Evolutionary conservation across 129 eudicot genomes (phyloP).

Genomic region (Chrysanthemum makinoi): DNA sequence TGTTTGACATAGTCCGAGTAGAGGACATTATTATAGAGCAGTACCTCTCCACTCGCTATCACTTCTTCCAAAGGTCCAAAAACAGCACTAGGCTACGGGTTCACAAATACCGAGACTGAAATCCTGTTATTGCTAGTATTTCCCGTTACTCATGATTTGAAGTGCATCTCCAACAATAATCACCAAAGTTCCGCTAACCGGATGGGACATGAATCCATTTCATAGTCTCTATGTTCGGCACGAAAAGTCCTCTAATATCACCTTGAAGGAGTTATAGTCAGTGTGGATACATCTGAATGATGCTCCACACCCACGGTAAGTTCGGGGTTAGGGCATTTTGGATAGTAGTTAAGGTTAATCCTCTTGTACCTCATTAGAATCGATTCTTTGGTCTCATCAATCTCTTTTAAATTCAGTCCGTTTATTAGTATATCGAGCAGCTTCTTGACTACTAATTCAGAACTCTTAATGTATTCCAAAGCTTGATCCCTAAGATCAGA

Average conservation of each 20-base stretch:
- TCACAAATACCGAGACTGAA: conserved; percentile 49
- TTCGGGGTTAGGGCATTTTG: conserved; percentile 56
- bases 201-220: conserved; percentile 54
- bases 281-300: conserved; percentile 57
- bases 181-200: conserved; percentile 40
- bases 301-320: conserved; percentile 55
- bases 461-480: conserved; percentile 44
- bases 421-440: conserved; percentile 33
- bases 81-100: conserved; percentile 37
- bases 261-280: conserved; percentile 64
- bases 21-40: conserved; percentile 33
- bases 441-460: conserved; percentile 36
- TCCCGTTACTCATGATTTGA: conserved; percentile 58
- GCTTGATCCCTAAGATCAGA: conserved; percentile 36
- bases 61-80: conserved; percentile 43
- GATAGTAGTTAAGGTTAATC: conserved; percentile 51
- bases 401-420: conserved; percentile 33
- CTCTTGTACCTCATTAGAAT: conserved; percentile 38
- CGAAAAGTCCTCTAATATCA: conserved; percentile 51
- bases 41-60: conserved; percentile 33
- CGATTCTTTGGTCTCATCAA: conserved; percentile 33
- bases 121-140: conserved; percentile 40
- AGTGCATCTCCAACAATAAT: conserved; percentile 58
- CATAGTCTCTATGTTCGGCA: conserved; percentile 28
- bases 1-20: conserved; percentile 43